phyloP scores from a whole-genome alignment of 352 stramenopile species.

The Pythium aristosporum region DNA sequence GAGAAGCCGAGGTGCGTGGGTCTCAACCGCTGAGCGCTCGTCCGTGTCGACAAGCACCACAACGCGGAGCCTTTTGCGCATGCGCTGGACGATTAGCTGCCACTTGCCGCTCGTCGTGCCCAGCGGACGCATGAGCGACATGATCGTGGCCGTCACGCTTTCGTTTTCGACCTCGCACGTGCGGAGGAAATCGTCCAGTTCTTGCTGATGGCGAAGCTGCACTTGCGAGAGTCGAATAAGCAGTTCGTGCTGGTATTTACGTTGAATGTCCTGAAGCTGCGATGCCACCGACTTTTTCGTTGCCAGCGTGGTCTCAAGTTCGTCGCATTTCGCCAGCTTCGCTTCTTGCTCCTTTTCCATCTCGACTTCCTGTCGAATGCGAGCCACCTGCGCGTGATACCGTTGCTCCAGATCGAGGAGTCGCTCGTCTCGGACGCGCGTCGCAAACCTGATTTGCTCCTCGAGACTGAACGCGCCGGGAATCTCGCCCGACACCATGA shows the following conservation, averaged over 20 bases:
- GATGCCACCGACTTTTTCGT: conserved; percentile 28
- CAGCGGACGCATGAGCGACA: conserved; percentile 68
- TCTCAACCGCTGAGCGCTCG: conserved; percentile 18
- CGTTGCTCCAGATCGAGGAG: conserved; percentile 49
- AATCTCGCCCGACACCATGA: conserved; percentile 63
- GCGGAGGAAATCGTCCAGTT: conserved; percentile 56
- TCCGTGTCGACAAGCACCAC: conserved; percentile 42
- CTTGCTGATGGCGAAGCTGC: conserved; percentile 60
- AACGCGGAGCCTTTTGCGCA: conserved; percentile 48
- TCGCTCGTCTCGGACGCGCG: conserved; percentile 58
- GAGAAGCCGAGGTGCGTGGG: conserved; percentile 33
- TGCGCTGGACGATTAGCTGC: conserved; percentile 58
- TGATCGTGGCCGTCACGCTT: conserved; percentile 68
- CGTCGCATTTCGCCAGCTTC: conserved; percentile 9
- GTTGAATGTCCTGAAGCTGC: conserved; percentile 42
- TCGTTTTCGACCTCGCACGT: conserved; percentile 69
- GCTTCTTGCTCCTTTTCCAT: conserved; percentile 37
- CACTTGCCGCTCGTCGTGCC: conserved; percentile 71
- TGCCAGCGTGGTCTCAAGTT: not conserved
- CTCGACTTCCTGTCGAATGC: conserved; percentile 37
- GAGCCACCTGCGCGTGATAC: conserved; percentile 30
- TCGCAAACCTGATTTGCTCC: conserved; percentile 66
- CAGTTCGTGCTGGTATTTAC: conserved; percentile 32
- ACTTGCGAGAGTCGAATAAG: conserved; percentile 29
- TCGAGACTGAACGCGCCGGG: conserved; percentile 53